Evolutionary conservation across 2,329 filamentous ascomycete genomes (phyloP).

Genomic region (Colletotrichum tanaceti): DNA sequence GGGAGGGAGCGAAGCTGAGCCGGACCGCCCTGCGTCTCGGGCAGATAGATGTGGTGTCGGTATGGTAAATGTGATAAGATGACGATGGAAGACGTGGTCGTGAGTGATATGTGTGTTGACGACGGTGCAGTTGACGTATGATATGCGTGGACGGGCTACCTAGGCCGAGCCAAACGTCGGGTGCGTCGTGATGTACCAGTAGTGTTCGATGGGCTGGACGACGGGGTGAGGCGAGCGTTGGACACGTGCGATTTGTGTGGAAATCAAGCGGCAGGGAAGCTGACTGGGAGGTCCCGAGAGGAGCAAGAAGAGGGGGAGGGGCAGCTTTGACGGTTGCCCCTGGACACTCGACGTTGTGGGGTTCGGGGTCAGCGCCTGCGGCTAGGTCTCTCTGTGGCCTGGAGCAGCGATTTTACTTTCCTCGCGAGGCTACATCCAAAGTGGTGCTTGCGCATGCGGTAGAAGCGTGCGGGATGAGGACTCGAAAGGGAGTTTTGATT

Average conservation of each 20-base stretch:
- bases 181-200: conserved; percentile 11
- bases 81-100: conserved; percentile 13
- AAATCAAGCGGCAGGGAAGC: conserved; percentile 32
- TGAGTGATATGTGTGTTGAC: conserved; percentile 8
- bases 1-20: conserved; percentile 11
- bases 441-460: conserved; percentile 23
- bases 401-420: conserved; percentile 21
- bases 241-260: conserved; percentile 29
- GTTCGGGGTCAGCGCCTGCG: conserved; percentile 15
- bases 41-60: conserved; percentile 13
- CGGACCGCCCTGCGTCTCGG: conserved; percentile 19
- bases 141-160: conserved; percentile 16
- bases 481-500: background rate
- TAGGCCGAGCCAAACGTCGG: conserved; percentile 15
- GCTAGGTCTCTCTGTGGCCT: conserved; percentile 1
- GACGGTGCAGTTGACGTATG: background rate
- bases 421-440: conserved; percentile 10
- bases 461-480: conserved; percentile 20
- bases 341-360: conserved; percentile 26
- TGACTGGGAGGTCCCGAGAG: conserved; percentile 23
- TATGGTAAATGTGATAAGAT: conserved; percentile 12
- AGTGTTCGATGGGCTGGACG: conserved; percentile 6
- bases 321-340: conserved; percentile 29
- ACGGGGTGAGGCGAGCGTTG: conserved; percentile 20
- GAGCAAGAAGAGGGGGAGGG: conserved; percentile 25